Base-by-base conservation (phyloP, 2,329 filamentous ascomycete genomes). In the Hyphodiscus sp. region DNA sequence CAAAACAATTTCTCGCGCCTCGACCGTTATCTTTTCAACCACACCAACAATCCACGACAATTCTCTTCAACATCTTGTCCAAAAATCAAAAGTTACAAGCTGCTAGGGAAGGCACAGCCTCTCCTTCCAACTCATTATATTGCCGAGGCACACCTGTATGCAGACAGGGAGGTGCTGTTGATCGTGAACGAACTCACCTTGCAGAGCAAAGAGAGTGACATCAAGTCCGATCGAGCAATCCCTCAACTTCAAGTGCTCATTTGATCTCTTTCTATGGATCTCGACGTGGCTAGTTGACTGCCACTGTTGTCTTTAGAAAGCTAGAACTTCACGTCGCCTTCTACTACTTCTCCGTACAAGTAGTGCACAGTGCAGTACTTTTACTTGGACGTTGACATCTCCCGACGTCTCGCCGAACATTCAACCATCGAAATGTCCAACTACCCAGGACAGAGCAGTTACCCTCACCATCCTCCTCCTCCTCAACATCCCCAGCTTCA, bases 361-460 rank as follows among this genome's bases (percentile, higher is more conserved):
- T n/a, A 33, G 29, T 33, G 7, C 29, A 33, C n/a, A 33, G 11
- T 38, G 2, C 11, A 10, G 11, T 38, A 10, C 33, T n/a, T 38
- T 38, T 38, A 18, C 20, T 30, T 18, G 47, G 16, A 11, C 52
- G 2, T 38, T n/a, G 16, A 50, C 26, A 45, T 49, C 45, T 43
- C 38, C 53, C 53, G 53, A 48, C 38, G 26, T 52, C 51, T 33
- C 30, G 38, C 41, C 53, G 53, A 47, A 55, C 29, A 50, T 43
- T 41, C 30, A 41, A 33, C 16, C 15, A 16, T 44, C 33, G 48
- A 45, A n/a, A 56, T 56, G 54, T 51, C 54, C 20, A 44, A 23
- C 15, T 56, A 56, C 44, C 18, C 47, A 10, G 30, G 47, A 20
- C 20, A 19, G 4, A 20, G 42, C 23, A 53, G 47, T 30, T 29